Evolutionary conservation across 2,329 filamentous ascomycete species (phyloP).

Genomic region (Fusarium sarcochroum): DNA sequence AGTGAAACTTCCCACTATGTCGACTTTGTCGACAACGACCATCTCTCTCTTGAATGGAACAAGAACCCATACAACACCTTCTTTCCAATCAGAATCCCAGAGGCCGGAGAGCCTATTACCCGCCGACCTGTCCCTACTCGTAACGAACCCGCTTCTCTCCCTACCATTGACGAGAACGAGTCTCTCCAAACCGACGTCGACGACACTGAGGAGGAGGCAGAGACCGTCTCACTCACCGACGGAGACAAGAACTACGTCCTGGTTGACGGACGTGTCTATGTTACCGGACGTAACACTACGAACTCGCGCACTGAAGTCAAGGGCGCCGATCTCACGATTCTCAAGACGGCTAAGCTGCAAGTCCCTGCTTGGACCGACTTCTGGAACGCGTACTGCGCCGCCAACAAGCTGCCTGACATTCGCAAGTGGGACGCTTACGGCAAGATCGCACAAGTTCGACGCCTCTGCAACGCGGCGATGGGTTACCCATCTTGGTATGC

Average conservation of each 20-base stretch:
- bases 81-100: neutral
- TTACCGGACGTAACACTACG: neutral
- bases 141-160: too few relatives aligned
- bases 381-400: neutral
- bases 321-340: accelerated
- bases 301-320: neutral
- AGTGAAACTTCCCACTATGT: neutral
- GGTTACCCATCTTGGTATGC: constrained; percentile 6
- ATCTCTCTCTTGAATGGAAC: constrained; percentile 6
- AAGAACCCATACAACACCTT: constrained; percentile 5
- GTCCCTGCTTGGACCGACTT: neutral
- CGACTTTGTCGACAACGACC: neutral
- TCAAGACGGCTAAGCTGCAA: neutral
- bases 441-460: constrained; percentile 11
- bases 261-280: neutral
- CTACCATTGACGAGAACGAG: too few relatives aligned
- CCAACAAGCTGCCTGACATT: neutral
- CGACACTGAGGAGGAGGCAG: neutral
- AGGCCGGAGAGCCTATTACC: neutral
- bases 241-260: neutral
- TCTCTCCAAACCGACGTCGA: neutral
- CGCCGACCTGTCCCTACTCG: neutral
- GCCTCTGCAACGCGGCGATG: constrained; percentile 19
- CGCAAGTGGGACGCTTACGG: neutral
- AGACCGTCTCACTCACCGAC: neutral